phyloP scores from a whole-genome alignment of 768 basidiomycete species.

The Tephrocybe sp. region DNA sequence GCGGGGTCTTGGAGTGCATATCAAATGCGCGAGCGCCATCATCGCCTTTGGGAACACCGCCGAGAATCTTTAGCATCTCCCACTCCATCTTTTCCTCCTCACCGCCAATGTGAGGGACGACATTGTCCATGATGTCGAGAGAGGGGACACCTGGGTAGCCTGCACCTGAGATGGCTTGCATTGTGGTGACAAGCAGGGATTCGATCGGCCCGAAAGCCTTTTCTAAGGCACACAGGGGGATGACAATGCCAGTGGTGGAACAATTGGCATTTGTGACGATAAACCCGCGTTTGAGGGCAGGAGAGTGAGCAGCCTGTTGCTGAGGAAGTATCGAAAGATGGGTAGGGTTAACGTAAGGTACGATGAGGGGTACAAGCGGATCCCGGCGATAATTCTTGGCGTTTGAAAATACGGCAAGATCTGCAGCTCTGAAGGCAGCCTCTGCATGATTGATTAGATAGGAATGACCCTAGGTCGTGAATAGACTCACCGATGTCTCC shows the following conservation, averaged over 20 bases:
- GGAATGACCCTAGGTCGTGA: not conserved
- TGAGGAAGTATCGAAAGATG: conserved; percentile 85
- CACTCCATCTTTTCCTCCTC: conserved; percentile 99
- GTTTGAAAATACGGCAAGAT: conserved; percentile 94
- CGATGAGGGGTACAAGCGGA: conserved; percentile 90
- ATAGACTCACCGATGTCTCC: conserved; percentile 81
- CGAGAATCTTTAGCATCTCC: conserved; percentile 97
- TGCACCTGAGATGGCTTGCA: conserved; percentile 97
- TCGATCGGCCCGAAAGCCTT: conserved; percentile 93
- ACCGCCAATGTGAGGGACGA: conserved; percentile 91
- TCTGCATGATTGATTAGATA: conserved; percentile 47
- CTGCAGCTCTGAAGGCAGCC: conserved; percentile 79
- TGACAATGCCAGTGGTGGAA: conserved; percentile 89
- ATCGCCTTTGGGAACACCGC: conserved; percentile 65
- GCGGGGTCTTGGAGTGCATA: conserved; percentile 75
- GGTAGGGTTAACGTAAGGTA: conserved; percentile 89
- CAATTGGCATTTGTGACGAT: conserved; percentile 99
- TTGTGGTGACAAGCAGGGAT: conserved; percentile 86
- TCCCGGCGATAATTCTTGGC: conserved; percentile 96
- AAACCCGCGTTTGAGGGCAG: conserved; percentile 79
- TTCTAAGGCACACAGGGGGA: conserved; percentile 91
- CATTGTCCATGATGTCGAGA: conserved; percentile 93
- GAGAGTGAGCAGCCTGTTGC: conserved; percentile 70
- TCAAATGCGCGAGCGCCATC: conserved; percentile 69
- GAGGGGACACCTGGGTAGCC: conserved; percentile 95